Conservation (phyloP, 2,329 filamentous ascomycete genomes). For the Amauroascus verrucosus region DNA sequence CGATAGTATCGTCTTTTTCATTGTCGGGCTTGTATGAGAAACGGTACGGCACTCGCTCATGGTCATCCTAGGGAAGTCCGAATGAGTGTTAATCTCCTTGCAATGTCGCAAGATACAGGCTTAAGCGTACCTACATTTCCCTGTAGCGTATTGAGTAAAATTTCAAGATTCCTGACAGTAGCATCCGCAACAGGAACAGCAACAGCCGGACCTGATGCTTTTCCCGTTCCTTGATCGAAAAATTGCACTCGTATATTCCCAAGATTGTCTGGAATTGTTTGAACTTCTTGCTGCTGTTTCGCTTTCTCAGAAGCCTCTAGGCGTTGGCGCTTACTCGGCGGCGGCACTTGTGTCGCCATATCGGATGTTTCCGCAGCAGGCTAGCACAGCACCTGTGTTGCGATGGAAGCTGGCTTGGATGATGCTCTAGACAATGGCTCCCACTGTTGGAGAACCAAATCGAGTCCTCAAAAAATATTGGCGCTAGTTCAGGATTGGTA, state of each 20-base stretch:
- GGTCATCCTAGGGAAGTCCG: constrained; percentile 38
- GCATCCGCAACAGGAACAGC: constrained; percentile 75
- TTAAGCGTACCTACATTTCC: constrained; percentile 49
- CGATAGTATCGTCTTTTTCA: constrained; percentile 31
- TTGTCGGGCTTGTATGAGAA: constrained; percentile 48
- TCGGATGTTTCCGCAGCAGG: neutral
- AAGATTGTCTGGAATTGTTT: constrained; percentile 53
- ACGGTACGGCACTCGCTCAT: constrained; percentile 55
- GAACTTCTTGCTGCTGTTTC: constrained; percentile 64
- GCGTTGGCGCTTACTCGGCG: constrained; percentile 78
- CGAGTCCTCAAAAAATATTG: neutral
- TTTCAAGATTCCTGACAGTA: constrained; percentile 77
- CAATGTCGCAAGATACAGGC: constrained; percentile 15
- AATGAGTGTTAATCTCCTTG: neutral
- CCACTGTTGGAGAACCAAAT: neutral
- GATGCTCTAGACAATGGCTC: no score
- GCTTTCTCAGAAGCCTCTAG: constrained; percentile 62
- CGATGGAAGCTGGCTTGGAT: neutral
- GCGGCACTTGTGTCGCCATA: constrained; percentile 77
- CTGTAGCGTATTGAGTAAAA: constrained; percentile 74
- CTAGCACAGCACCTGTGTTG: neutral
- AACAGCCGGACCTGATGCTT: constrained; percentile 59
- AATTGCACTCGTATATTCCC: constrained; percentile 82
- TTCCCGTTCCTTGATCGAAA: constrained; percentile 63
- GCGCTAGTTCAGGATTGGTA: neutral